Evolutionary conservation across 768 basidiomycete species (phyloP), one percentile per base, ranked within the genome.

Genomic region (Trametes villosa): DNA sequence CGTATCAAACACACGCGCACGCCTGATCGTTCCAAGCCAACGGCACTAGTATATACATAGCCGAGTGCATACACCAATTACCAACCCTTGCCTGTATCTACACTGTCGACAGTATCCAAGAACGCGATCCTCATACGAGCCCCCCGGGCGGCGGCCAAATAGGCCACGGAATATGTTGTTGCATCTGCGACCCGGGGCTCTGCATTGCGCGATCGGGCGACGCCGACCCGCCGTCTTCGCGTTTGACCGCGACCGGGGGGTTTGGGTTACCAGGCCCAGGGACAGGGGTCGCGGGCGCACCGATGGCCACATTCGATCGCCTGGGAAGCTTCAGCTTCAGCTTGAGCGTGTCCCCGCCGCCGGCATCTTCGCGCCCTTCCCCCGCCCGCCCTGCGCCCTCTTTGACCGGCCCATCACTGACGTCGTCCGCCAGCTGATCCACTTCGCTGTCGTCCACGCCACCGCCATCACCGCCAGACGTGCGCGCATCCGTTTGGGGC

Each of bases 351-450:
- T 24, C 22, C 18, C 22, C 22, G 27, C 53, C 54, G 42, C 57
- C 53, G 51, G 46, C 53, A 30, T 56, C 60, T 38, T 27, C 15
- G 36, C 34, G 30, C 55, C 57, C 26, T 8, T 9, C 40, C 22
- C 60, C 45, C 8, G 8, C 9, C 34, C 34, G 15, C 9, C 36
- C 15, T 12, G 36, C 36, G 12, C 36, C 13, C n/a, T 38, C 36
- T 18, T 38, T 18, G 12, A 3, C 36, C 36, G 15, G 42, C n/a
- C 41, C 54, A 9, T 41, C 54, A 56, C 54, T 40, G 22, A 56
- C 64, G 40, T 62, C 47, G 42, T 48, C 45, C 49, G 38, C 38
- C 45, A 34, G 40, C 42, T 60, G 55, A 45, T 51, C 47, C 45
- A 33, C 51, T 40, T 46, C 50, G 42, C 50, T 20, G 53, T 48